These are phyloP conservation scores for Chaetomium tenue DNA, from an alignment of 495 filamentous ascomycete species.

Conservation along the genomic window DNA sequence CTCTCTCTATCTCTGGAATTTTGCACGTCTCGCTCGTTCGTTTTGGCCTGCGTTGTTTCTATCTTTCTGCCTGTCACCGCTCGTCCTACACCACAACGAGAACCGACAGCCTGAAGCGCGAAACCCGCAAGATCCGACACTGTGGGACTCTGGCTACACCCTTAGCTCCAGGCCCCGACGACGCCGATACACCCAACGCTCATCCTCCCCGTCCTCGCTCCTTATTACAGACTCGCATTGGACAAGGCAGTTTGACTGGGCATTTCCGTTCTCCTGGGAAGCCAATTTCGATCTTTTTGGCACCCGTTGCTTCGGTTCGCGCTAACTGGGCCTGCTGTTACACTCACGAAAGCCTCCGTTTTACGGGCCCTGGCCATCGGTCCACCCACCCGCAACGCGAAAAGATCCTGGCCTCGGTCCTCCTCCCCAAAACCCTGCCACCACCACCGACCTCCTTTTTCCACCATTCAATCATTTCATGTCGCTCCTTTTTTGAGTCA, in stretches of 20 bases:
- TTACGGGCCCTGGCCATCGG: constrained; percentile 18
- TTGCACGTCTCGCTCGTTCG: constrained; percentile 19
- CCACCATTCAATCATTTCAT: constrained; percentile 36
- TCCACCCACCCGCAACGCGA: constrained; percentile 28
- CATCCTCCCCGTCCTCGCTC: constrained; percentile 1
- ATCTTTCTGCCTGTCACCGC: constrained; percentile 16
- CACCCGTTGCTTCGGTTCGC: constrained; percentile 27
- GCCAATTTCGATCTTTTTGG: constrained; percentile 20
- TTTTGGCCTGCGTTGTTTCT: constrained; percentile 12
- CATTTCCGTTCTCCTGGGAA: constrained; percentile 11
- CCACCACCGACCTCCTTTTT: constrained; percentile 25
- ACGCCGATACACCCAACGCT: background rate
- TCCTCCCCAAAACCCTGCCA: constrained; percentile 20
- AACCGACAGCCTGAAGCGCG: background rate
- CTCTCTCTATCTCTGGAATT: too few species aligned
- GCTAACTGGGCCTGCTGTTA: constrained; percentile 22
- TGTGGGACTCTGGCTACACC: background rate
- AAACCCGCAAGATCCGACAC: constrained; percentile 2
- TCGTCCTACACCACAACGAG: background rate
- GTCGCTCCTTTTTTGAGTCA: constrained; percentile 36
- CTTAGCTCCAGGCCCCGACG: background rate
- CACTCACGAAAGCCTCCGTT: constrained; percentile 18
- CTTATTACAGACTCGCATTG: constrained; percentile 16
- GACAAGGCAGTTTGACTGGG: background rate
- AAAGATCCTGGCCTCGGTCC: constrained; percentile 23